Conservation (phyloP, 106 monocot species). For the Ottelia alismoides region DNA sequence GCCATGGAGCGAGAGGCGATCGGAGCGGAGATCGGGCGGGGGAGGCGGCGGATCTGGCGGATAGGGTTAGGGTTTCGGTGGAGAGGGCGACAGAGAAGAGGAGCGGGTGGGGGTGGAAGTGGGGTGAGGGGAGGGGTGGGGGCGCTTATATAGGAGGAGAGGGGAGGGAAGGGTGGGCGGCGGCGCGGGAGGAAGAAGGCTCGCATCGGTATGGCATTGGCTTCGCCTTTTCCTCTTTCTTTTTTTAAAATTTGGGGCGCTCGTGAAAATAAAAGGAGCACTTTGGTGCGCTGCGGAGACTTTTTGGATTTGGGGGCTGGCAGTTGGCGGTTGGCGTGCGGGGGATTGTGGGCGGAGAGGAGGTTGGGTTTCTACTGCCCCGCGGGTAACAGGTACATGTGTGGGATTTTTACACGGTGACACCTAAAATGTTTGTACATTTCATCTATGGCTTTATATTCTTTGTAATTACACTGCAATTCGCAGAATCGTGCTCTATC, state of each 20-base stretch:
- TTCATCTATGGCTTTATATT: no score
- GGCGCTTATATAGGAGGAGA: not conserved
- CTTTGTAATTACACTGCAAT: no score
- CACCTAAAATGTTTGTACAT: no score
- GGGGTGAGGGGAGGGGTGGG: not conserved
- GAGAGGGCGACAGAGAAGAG: not conserved
- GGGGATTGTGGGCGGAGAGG: no score
- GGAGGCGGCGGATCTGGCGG: slow-evolving; percentile 1
- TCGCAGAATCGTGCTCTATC: no score
- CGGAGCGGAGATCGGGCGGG: not conserved
- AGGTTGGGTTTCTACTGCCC: no score
- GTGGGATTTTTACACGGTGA: no score
- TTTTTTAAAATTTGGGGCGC: slow-evolving; percentile 2
- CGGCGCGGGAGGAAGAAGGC: not conserved
- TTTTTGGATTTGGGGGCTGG: slow-evolving; percentile 11
- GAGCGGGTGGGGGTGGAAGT: not conserved
- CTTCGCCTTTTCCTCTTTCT: slow-evolving; percentile 19
- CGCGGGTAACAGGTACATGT: no score
- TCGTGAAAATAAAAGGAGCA: not conserved
- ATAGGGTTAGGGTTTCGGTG: not conserved
- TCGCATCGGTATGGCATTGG: slow-evolving; percentile 25
- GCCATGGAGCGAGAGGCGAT: not conserved
- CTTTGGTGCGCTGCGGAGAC: not conserved
- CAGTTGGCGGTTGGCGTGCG: slow-evolving; percentile 28
- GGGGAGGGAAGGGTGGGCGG: not conserved